These are phyloP conservation scores for Sporothrix pallida DNA, from an alignment of 2,329 filamentous ascomycete genomes.

Conservation along the genomic window DNA sequence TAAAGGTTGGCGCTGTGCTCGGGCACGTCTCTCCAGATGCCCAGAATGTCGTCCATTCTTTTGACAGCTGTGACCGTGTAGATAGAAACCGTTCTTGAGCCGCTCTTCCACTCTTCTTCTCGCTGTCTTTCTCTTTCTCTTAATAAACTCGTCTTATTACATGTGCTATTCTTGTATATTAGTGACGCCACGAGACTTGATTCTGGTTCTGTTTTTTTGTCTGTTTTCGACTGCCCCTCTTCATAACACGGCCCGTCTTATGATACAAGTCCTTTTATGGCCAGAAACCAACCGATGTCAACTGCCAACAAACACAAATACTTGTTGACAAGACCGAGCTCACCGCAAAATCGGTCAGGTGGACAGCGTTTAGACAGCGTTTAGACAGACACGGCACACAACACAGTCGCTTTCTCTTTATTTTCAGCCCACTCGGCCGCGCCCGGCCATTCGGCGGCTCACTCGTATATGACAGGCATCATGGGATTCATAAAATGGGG, in stretches of 20 bases:
- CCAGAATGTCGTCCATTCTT: no score
- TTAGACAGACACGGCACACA: neutral
- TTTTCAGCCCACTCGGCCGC: neutral
- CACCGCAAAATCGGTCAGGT: conserved; percentile 19
- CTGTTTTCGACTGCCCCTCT: neutral
- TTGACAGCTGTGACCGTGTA: no score
- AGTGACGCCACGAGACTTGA: conserved; percentile 6
- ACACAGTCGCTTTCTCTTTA: no score
- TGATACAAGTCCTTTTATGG: conserved; percentile 27
- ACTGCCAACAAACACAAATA: neutral
- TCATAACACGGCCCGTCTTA: conserved; percentile 28
- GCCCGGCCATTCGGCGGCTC: neutral
- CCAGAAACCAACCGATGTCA: neutral
- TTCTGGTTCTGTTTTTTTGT: neutral
- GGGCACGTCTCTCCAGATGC: neutral
- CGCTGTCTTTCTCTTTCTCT: neutral
- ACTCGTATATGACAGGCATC: neutral
- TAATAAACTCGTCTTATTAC: neutral
- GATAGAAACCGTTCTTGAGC: neutral
- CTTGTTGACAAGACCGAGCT: neutral
- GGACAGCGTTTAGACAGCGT: conserved; percentile 5
- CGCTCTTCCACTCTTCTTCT: neutral
- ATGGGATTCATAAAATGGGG: neutral
- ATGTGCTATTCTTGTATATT: neutral
- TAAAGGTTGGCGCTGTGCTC: neutral